A percentile compares a stretch with the other conserved stretches of the same genome.
Conservation (phyloP, 192 early-diverging fungal genomes). For the Entomortierella chlamydospora region DNA sequence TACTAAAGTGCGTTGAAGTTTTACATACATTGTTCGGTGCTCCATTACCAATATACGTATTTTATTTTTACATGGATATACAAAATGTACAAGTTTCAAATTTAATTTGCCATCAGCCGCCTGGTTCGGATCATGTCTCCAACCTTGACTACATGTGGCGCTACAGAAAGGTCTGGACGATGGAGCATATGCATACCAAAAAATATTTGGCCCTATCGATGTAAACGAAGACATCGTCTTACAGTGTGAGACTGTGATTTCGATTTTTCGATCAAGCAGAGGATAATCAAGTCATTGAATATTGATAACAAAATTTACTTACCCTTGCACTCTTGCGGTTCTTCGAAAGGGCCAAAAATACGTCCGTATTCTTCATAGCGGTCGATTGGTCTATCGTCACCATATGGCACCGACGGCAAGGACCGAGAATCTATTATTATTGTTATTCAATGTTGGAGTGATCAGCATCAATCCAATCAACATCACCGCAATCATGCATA, state of each 20-base stretch:
- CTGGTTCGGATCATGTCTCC: slow-evolving; percentile 39
- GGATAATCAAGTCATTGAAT: too few relatives aligned
- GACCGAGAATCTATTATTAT: slow-evolving; percentile 57
- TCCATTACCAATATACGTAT: too few relatives aligned
- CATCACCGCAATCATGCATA: too few relatives aligned
- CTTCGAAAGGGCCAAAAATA: slow-evolving; percentile 67
- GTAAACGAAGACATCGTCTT: too few relatives aligned
- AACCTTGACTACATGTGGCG: slow-evolving; percentile 43
- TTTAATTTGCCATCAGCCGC: not conserved
- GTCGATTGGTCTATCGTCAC: slow-evolving; percentile 78
- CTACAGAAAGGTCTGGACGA: slow-evolving; percentile 51
- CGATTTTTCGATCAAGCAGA: too few relatives aligned
- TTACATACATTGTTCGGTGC: too few relatives aligned
- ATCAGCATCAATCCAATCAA: too few relatives aligned
- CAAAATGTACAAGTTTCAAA: too few relatives aligned
- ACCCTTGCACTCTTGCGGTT: slow-evolving; percentile 57
- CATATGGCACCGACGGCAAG: slow-evolving; percentile 80
- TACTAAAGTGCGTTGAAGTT: too few relatives aligned
- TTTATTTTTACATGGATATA: too few relatives aligned
- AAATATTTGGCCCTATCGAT: slow-evolving; percentile 61
- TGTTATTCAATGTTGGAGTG: too few relatives aligned
- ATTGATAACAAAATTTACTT: not conserved
- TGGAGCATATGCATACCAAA: slow-evolving; percentile 66
- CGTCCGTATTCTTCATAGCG: slow-evolving; percentile 67
- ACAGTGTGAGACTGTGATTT: too few relatives aligned